Percentiles rank a stretch among this genome's conserved stretches.
Conservation (phyloP, 371 early-diverging fungal species). For the Apophysomyces trapeziformis region DNA sequence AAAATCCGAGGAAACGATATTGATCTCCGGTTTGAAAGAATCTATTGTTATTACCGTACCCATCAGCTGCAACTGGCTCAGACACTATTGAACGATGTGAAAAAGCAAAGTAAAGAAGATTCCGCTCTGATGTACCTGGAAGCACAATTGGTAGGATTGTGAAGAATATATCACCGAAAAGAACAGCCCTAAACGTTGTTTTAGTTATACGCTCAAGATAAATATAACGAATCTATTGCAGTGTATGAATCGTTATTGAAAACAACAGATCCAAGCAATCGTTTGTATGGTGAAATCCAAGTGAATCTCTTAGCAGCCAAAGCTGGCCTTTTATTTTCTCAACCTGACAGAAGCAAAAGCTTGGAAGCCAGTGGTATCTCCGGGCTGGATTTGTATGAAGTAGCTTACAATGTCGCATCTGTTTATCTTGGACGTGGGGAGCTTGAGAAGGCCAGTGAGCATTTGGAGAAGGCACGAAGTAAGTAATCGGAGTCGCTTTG, state of each 20-base stretch:
- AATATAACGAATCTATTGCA: conserved; percentile 44
- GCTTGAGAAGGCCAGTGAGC: conserved; percentile 48
- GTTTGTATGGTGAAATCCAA: conserved; percentile 44
- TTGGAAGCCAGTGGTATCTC: conserved; percentile 12
- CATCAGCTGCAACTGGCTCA: conserved; percentile 64
- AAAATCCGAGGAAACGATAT: conserved; percentile 44
- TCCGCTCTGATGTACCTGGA: conserved; percentile 60
- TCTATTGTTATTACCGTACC: conserved; percentile 77
- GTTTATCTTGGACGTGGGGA: conserved; percentile 61
- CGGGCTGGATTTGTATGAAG: conserved; percentile 61
- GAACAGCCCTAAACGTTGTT: not conserved
- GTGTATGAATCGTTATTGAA: conserved; percentile 55
- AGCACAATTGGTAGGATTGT: conserved; percentile 68
- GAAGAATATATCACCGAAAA: not conserved
- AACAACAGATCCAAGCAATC: conserved; percentile 40
- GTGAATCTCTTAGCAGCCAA: conserved; percentile 71
- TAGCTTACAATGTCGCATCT: conserved; percentile 74
- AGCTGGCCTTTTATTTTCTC: conserved; percentile 61
- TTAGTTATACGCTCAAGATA: conserved; percentile 54
- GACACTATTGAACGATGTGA: conserved; percentile 46
- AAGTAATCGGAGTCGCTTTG: conserved; percentile 21
- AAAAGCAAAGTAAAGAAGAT: conserved; percentile 31
- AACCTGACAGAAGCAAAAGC: conserved; percentile 25
- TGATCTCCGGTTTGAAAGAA: conserved; percentile 63
- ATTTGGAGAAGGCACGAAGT: conserved; percentile 62